phyloP scores from a whole-genome alignment of 2,329 filamentous ascomycete species.

The Diaporthe humulicola region DNA sequence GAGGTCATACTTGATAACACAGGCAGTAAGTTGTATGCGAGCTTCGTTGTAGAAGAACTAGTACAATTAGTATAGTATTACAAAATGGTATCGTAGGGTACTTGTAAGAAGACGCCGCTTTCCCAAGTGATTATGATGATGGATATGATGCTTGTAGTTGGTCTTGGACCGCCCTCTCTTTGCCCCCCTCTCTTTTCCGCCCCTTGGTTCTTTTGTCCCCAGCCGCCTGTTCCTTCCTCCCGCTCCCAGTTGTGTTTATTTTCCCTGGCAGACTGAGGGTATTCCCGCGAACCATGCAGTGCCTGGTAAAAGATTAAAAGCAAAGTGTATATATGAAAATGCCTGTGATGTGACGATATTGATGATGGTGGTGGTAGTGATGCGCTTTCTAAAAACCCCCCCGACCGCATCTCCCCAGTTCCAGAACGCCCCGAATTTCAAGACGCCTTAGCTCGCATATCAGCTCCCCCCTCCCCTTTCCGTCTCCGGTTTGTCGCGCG shows the following conservation, averaged over 20 bases:
- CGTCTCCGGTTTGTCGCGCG: background rate
- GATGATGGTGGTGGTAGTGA: background rate
- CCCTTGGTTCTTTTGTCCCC: background rate
- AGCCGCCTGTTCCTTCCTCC: background rate
- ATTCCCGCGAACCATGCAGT: slow-evolving; percentile 27
- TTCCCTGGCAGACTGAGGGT: slow-evolving; percentile 13
- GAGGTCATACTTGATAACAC: background rate
- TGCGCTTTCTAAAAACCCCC: slow-evolving; percentile 7
- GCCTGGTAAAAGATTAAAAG: slow-evolving; percentile 8
- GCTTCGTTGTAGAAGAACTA: background rate
- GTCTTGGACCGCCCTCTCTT: background rate
- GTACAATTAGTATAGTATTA: slow-evolving; percentile 30
- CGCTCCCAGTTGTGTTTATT: background rate
- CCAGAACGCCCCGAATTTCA: slow-evolving; percentile 20
- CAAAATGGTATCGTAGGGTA: slow-evolving; percentile 13
- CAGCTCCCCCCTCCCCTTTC: background rate
- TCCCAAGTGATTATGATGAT: slow-evolving; percentile 13
- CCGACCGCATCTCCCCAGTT: background rate
- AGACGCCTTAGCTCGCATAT: slow-evolving; percentile 16
- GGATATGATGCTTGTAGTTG: background rate
- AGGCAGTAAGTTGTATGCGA: background rate
- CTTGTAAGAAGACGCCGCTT: slow-evolving; percentile 20
- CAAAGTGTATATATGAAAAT: slow-evolving; percentile 23
- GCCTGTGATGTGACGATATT: slow-evolving; percentile 17
- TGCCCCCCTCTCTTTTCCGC: background rate